phyloP scores from a whole-genome alignment of 192 early-diverging fungal genomes.

The Coemansia sp. region DNA sequence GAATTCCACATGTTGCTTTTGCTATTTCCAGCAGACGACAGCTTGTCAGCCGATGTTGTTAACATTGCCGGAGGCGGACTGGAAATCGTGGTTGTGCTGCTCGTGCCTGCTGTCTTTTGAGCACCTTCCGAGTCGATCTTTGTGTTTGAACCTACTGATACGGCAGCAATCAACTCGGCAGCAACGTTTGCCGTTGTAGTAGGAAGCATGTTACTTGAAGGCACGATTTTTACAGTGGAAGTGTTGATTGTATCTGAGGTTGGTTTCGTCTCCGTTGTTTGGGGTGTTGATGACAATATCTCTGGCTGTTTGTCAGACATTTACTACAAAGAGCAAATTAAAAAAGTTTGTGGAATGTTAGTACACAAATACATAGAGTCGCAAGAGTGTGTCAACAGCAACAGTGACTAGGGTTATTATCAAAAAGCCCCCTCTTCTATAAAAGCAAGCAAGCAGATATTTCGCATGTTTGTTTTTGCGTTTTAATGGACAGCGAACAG shows the following conservation, averaged over 20 bases:
- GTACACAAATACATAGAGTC: not conserved
- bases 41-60: not conserved
- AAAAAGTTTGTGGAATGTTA: not conserved
- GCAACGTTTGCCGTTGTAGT: constrained; percentile 3
- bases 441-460: too few species aligned
- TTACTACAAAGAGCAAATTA: constrained; percentile 30
- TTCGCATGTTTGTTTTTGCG: too few species aligned
- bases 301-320: constrained; percentile 41
- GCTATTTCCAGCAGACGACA: not conserved
- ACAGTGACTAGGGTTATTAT: too few species aligned
- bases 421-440: too few species aligned
- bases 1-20: not conserved
- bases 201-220: not conserved
- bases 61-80: constrained; percentile 1
- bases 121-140: not conserved
- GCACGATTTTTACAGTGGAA: not conserved
- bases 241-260: not conserved
- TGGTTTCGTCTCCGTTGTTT: not conserved
- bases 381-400: not conserved
- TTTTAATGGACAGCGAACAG: too few species aligned
- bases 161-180: constrained; percentile 8
- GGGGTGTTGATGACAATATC: constrained; percentile 11
- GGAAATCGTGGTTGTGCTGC: not conserved
- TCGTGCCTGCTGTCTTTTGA: not conserved
- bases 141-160: not conserved